Evolutionary conservation across 108 stramenopile species (phyloP).

Genomic region (Cylindrotheca fusiformis): DNA sequence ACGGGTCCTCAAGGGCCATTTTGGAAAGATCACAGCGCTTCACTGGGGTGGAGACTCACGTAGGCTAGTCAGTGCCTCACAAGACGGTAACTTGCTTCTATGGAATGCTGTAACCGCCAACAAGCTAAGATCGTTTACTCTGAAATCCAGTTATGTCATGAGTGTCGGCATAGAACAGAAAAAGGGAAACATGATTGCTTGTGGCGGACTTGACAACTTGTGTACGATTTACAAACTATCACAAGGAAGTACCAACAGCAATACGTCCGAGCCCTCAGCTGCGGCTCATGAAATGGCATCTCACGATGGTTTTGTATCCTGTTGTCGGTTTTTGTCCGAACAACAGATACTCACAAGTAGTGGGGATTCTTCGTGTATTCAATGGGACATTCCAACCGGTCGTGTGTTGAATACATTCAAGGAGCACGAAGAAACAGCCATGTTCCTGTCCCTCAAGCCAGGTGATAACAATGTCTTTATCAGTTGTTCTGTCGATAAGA

Average conservation of each 20-base stretch:
- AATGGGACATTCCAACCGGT: conserved; percentile 92
- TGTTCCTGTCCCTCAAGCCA: conserved; percentile 83
- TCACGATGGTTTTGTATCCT: conserved; percentile 98
- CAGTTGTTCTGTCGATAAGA: conserved; percentile 93
- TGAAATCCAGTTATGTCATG: conserved; percentile 99
- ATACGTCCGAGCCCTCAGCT: conserved; percentile 47
- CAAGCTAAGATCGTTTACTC: conserved; percentile 84
- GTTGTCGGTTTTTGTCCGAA: conserved; percentile 94
- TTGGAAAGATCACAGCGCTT: conserved; percentile 97
- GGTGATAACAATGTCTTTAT: conserved; percentile 87
- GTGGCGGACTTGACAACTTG: conserved; percentile 99
- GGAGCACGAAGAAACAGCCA: conserved; percentile 96
- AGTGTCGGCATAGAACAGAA: conserved; percentile 96
- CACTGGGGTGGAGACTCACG: conserved; percentile 93
- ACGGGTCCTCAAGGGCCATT: conserved; percentile 91
- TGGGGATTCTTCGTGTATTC: conserved; percentile 95
- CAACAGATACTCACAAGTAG: conserved; percentile 87
- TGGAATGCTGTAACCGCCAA: conserved; percentile 96
- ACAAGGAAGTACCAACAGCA: conserved; percentile 28
- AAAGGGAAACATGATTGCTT: conserved; percentile 91
- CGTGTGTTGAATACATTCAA: conserved; percentile 77
- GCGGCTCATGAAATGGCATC: conserved; percentile 85
- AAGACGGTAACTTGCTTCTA: conserved; percentile 98
- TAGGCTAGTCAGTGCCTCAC: conserved; percentile 86
- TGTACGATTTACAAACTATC: conserved; percentile 94